Percentiles rank a stretch among this genome's conserved stretches.
Conservation (phyloP, 768 basidiomycete species). For the Pisolithus microcarpus region DNA sequence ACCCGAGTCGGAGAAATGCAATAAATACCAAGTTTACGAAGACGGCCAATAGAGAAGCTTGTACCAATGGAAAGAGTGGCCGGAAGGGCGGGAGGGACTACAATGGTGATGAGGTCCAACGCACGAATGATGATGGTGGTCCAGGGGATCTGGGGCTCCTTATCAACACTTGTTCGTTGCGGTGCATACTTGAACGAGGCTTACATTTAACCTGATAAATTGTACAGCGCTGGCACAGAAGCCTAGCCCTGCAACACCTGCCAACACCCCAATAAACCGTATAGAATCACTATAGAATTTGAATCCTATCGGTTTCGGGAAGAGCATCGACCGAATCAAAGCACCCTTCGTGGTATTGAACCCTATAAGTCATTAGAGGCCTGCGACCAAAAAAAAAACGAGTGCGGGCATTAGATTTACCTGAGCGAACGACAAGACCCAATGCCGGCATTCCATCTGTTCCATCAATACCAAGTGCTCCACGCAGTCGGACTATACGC, state of each 20-base stretch:
- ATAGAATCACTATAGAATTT: slow-evolving; percentile 95
- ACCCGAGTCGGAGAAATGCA: slow-evolving; percentile 96
- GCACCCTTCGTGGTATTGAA: slow-evolving; percentile 99
- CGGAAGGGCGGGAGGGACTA: slow-evolving; percentile 94
- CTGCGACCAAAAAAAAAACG: not conserved
- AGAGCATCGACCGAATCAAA: slow-evolving; percentile 93
- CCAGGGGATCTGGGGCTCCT: slow-evolving; percentile 64
- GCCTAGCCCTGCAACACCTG: slow-evolving; percentile 84
- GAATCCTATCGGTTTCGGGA: slow-evolving; percentile 97
- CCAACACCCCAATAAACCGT: slow-evolving; percentile 84
- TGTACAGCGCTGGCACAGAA: slow-evolving; percentile 90
- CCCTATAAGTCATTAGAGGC: slow-evolving; percentile 35
- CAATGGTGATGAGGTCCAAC: slow-evolving; percentile 91
- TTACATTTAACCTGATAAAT: slow-evolving; percentile 83
- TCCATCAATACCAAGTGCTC: slow-evolving; percentile 46
- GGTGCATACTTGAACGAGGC: slow-evolving; percentile 16
- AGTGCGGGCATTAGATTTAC: slow-evolving; percentile 30
- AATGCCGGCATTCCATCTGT: slow-evolving; percentile 55
- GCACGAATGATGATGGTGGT: slow-evolving; percentile 88
- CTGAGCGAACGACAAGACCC: slow-evolving; percentile 81
- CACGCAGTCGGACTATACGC: slow-evolving; percentile 79
- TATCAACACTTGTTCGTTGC: slow-evolving; percentile 2
- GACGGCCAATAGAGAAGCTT: slow-evolving; percentile 84
- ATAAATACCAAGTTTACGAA: slow-evolving; percentile 83
- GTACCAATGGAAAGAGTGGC: slow-evolving; percentile 97